Evolutionary conservation across 1,139 yeast genomes (phyloP).

Genomic region (Taiozyma onychis): DNA sequence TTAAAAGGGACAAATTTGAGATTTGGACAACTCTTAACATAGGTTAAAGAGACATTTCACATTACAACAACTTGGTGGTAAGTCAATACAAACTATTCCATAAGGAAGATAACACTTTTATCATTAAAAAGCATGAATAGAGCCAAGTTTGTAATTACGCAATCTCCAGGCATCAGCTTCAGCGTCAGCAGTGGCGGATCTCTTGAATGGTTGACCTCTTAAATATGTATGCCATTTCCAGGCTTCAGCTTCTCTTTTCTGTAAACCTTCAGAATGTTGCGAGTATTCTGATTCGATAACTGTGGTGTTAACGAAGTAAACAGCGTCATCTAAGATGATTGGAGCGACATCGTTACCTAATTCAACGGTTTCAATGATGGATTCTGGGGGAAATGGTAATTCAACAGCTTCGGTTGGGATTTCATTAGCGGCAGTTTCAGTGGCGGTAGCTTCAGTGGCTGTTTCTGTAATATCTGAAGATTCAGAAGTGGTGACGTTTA

Average conservation of each 20-base stretch:
- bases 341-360: constrained; percentile 21
- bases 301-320: constrained; percentile 23
- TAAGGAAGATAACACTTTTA: too few relatives aligned
- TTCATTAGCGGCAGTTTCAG: not conserved
- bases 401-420: constrained; percentile 16
- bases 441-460: not conserved
- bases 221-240: constrained; percentile 9
- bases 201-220: too few relatives aligned
- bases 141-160: constrained; percentile 11
- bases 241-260: constrained; percentile 14
- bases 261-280: not conserved
- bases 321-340: constrained; percentile 20
- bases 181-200: too few relatives aligned
- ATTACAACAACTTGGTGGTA: too few relatives aligned
- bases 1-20: too few relatives aligned
- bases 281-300: constrained; percentile 14
- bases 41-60: too few relatives aligned
- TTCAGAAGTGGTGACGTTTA: constrained; percentile 1
- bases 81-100: too few relatives aligned
- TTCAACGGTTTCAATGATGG: constrained; percentile 22
- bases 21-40: too few relatives aligned
- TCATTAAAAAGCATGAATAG: constrained; percentile 2
- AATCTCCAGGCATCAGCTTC: too few relatives aligned
- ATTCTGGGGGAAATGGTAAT: constrained; percentile 14
- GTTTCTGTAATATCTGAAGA: not conserved